Base-by-base conservation (phyloP, 495 filamentous ascomycete genomes). In the Acidomyces sp. region DNA sequence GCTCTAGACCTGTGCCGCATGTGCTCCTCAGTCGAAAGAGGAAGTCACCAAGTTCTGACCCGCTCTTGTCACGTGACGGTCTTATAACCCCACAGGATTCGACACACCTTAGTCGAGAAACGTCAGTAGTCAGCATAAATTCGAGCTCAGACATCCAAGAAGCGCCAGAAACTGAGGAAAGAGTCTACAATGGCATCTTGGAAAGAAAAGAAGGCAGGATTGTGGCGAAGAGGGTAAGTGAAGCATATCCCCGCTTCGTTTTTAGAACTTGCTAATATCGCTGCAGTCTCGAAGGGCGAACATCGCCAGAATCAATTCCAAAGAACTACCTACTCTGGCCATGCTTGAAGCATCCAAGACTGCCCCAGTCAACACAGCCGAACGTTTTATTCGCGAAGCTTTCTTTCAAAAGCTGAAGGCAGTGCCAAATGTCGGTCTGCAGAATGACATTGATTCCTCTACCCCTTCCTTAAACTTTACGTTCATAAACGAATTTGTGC, bases 161-260 rank as follows among this genome's bases (percentile, higher is more conserved):
- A n/a, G 28, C 18, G 29, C 24, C 21, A 35, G 11, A 39, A 16
- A n/a, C n/a, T n/a, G n/a, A n/a, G n/a, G n/a, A n/a, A n/a, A n/a
- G n/a, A n/a, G 38, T 55, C 39, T 62, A 55, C 37, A 62, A 62
- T 41, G 59, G 50, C 9, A 33, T 56, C 3, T 45, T 62, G 21
- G 31, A 53, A 17, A 18, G 46, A 25, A 55, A 41, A 25, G 40
- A 54, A 40, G 57, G 57, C 4, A 47, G 41, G 32, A 35, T 60
- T 23, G 18, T 43, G 28, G 48, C 45, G 11, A 41, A 39, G 31
- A 45, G 30, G 28, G 55, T 57, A 41, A 37, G 53, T 38, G 3
- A 9, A 32, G 17, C 20, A 2, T 23, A 30, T 11, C 20, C 16
- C 27, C 10, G 4, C 0, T 20, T 19, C 11, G 10, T 34, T 32